Base-by-base conservation (phyloP, 306 rosid species). In the Lathyrus sativus region DNA sequence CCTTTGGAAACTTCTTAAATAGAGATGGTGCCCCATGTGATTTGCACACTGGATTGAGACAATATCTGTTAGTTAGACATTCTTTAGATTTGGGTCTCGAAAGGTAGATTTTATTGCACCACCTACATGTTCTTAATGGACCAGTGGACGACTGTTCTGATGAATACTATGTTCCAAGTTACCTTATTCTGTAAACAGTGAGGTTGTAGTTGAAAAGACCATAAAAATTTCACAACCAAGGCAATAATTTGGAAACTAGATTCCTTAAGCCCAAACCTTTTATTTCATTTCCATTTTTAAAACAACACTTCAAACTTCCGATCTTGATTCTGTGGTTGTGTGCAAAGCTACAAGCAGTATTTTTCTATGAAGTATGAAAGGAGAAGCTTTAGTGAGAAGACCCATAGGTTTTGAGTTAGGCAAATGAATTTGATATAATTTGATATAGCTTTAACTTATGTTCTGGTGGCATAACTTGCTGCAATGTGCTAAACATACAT, bases 121-220 rank as follows among this genome's bases (percentile, higher is more conserved):
- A 33, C 63, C 43, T 41, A 41, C 3, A 10, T 24, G 37, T 62
- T 61, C 17, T 19, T 50, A 11, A 19, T 29, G 75, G n/a, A 68
- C 26, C 43, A 42, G 53, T 69, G 44, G 19, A 62, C 54, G 24
- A 41, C 65, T 61, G 33, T 19, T 61, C 58, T 31, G 58, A 39
- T 51, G 58, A 69, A 33, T 43, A 41, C 9, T 46, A n/a, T 3
- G 37, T 10, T 62, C 65, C 15, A 48, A 42, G 22, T 62, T 69
- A 53, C 44, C 31, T 6, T 33, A 42, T 43, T 68, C 41, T 15
- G 42, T 43, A 29, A 49, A 62, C 29, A 29, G 10, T 43, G 53
- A 67, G 37, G 56, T 35, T 63, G 37, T 38, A 59, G 31, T 29
- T 39, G 65, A 50, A 75, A 75, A 68, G 3, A 37, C n/a, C n/a